Evolutionary conservation across 805 yeast genomes (phyloP), one percentile per base, ranked within the genome.

Genomic region (Candida piceae): DNA sequence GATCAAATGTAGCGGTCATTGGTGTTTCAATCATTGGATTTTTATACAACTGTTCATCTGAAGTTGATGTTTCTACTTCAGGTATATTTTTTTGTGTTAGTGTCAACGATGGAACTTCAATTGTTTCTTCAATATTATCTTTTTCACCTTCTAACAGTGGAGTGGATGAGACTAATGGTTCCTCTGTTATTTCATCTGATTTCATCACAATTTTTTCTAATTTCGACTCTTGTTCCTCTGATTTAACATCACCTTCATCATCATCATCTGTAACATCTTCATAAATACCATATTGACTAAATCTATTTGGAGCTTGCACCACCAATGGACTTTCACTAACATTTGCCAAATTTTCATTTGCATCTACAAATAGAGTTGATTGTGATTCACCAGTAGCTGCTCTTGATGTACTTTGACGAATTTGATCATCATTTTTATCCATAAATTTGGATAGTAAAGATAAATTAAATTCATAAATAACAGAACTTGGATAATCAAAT

Each of bases 401-500:
- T 13, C 10, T 12, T 16, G 3, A 9, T 12, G 6, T 18, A 17
- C 25, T 23, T 7, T 32, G 23, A 16, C 18, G 28, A 12, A 8
- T 10, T 15, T 9, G 32, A n/a, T 38, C 27, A 23, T 28, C 34
- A 7, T 34, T 32, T 29, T 36, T 48, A 19, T 56, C 63, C 50
- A 58, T 47, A 29, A 38, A 59, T 17, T 48, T 44, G 4, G 59
- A 48, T 13, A 60, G 35, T 31, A 36, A 13, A 2, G 38, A 38
- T 27, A 61, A 47, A 38, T 58, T 62, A 44, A 64, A 62, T 39
- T 63, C 66, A 39, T 62, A 64, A 38, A 63, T 53, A 16, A 60
- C 60, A 6, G 67, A 52, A 33, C 58, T 53, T 36, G 53, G 52
- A 30, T 47, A 52, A 15, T 53, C 52, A 25, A 62, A 56, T 18